phyloP scores from a whole-genome alignment of 257 asterid genomes.

The Anisodus tanguticus region DNA sequence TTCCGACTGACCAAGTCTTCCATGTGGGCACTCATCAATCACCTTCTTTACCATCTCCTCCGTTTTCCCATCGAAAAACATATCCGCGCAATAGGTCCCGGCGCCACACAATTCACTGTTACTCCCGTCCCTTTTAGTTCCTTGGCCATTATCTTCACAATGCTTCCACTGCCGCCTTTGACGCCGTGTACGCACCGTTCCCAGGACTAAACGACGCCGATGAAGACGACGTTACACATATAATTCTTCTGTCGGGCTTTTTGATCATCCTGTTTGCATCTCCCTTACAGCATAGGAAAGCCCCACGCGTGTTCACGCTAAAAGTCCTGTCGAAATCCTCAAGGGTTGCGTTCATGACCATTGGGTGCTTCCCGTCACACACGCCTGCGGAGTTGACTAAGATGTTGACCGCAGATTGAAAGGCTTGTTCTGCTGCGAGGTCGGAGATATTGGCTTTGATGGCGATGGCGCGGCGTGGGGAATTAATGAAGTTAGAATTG shows the following conservation, averaged over 20 bases:
- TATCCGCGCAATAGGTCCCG: slow-evolving; percentile 68
- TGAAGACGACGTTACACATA: slow-evolving; percentile 53
- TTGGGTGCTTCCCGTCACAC: slow-evolving; percentile 52
- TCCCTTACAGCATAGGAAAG: slow-evolving; percentile 59
- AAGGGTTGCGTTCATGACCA: slow-evolving; percentile 44
- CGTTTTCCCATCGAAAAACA: slow-evolving; percentile 61
- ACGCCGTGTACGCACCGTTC: slow-evolving; percentile 60
- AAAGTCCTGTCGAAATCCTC: slow-evolving; percentile 52
- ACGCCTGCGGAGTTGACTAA: slow-evolving; percentile 65
- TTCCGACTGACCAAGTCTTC: slow-evolving; percentile 61
- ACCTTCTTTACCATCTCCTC: slow-evolving; percentile 55
- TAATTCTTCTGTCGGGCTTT: slow-evolving; percentile 61
- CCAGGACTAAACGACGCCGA: slow-evolving; percentile 57
- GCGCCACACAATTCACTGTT: slow-evolving; percentile 67
- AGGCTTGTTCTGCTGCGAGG: slow-evolving; percentile 58
- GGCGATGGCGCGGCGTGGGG: slow-evolving; percentile 42
- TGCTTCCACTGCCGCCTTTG: slow-evolving; percentile 81
- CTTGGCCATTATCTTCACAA: slow-evolving; percentile 70
- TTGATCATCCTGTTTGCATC: slow-evolving; percentile 51
- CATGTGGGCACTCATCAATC: slow-evolving; percentile 56
- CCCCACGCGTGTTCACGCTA: slow-evolving; percentile 58
- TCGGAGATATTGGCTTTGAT: slow-evolving; percentile 59
- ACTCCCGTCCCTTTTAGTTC: slow-evolving; percentile 69
- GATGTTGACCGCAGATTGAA: slow-evolving; percentile 52
- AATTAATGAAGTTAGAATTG: slow-evolving; percentile 16